Base-by-base conservation (phyloP, 495 filamentous ascomycete genomes). In the Stereocaulon alpinum region DNA sequence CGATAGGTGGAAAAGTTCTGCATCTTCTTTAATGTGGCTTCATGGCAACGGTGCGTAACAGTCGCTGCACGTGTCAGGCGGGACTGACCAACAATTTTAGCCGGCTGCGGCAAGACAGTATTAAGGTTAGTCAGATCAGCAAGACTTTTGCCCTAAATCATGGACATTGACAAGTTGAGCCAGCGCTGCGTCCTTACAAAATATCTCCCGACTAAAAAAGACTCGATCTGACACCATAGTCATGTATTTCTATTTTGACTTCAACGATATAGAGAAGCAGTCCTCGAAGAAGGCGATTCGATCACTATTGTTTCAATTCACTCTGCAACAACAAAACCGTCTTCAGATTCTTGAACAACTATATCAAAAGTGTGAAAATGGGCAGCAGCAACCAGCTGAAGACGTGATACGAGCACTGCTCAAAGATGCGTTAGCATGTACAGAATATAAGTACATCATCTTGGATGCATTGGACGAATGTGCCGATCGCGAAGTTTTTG, bases 381-480 rank as follows among this genome's bases (percentile, higher is more conserved):
- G 52, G 29, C 32, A 32, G 52, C 15, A 55, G 17, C 52, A 55
- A 41, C 52, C 52, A 0, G 52, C 27, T 40, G 32, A 55, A 55
- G 52, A 55, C 52, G 32, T 40, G 52, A 55, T 55, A 55, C 52
- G 52, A 55, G 0, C 52, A 40, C 52, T 55, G 4, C 52, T 55
- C 18, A 55, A 40, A 41, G 52, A 55, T 40, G 17, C 30, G 17
- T 0, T 55, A 41, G 52, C 32, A 0, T 32, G 32, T 17, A 55
- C 52, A 34, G 52, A 3, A 40, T 9, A 58, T 32, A 37, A 34
- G 27, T 58, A 58, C 42, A 58, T 58, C 44, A 48, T 58, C 7
- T 30, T 58, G 3, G 43, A 58, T 34, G 56, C 56, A 15, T 17
- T 58, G 10, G 43, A 58, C n/a, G 56, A 58, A 27, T 58, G 56